Evolutionary conservation across 1,284 basidiomycete genomes (phyloP).

Genomic region (Cryptococcus sp.): DNA sequence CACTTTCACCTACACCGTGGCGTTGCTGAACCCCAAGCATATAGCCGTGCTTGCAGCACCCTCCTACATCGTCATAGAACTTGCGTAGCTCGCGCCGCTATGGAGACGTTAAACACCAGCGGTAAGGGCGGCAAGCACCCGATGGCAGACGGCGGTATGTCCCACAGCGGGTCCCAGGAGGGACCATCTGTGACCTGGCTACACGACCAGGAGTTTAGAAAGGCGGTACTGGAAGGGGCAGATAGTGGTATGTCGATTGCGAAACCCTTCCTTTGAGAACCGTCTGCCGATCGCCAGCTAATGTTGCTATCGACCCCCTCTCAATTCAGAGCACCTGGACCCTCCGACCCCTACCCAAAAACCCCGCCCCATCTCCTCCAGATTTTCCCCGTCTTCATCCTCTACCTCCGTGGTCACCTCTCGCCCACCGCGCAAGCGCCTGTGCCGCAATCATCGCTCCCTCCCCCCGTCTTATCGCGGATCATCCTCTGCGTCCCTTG

Average conservation of each 20-base stretch:
- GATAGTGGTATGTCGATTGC: slow-evolving; percentile 18
- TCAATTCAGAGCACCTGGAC: slow-evolving; percentile 5
- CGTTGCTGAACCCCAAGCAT: slow-evolving; percentile 5
- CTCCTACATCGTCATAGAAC: no score
- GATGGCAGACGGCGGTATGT: neutral
- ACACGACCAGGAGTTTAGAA: slow-evolving; percentile 22
- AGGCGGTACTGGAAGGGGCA: slow-evolving; percentile 14
- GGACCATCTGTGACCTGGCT: slow-evolving; percentile 16
- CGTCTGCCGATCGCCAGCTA: neutral
- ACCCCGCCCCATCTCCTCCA: slow-evolving; percentile 24
- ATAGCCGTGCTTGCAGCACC: no score
- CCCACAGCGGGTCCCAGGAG: slow-evolving; percentile 6
- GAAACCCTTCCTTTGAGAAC: neutral
- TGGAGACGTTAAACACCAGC: slow-evolving; percentile 23
- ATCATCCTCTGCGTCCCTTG: neutral
- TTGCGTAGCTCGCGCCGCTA: neutral
- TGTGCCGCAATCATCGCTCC: slow-evolving; percentile 16
- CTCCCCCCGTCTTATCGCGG: slow-evolving; percentile 6
- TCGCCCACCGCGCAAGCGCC: slow-evolving; percentile 22
- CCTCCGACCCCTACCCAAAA: slow-evolving; percentile 28
- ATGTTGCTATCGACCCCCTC: slow-evolving; percentile 1
- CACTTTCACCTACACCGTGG: no score
- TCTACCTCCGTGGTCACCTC: slow-evolving; percentile 1
- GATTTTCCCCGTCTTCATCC: slow-evolving; percentile 13
- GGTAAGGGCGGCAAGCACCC: slow-evolving; percentile 18